These are phyloP conservation scores for Linum trigynum DNA, from an alignment of 345 rosid genomes.

Conservation along the genomic window DNA sequence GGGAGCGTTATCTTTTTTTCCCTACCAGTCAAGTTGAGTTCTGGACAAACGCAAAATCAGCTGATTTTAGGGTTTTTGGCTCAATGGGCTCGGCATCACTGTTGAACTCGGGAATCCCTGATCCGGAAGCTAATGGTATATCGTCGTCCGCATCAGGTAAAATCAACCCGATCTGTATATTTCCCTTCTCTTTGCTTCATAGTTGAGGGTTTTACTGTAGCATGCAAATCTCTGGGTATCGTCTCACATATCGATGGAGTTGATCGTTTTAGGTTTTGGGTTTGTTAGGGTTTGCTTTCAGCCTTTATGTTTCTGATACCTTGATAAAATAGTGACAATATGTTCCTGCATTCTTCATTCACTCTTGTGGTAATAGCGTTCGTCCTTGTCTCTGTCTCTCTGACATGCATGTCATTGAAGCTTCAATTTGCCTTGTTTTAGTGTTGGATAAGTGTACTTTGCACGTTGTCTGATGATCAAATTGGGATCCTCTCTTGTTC, in stretches of 20 bases:
- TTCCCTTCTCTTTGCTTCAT: not conserved
- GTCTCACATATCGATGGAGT: not conserved
- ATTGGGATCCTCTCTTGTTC: not conserved
- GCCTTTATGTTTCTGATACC: too few species aligned
- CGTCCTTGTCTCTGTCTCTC: too few species aligned
- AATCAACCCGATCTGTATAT: not conserved
- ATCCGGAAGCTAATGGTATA: not conserved
- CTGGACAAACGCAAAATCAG: not conserved
- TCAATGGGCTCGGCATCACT: not conserved
- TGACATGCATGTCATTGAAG: not conserved
- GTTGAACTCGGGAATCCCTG: not conserved
- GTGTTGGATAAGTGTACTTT: not conserved
- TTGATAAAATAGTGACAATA: too few species aligned
- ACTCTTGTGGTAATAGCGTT: too few species aligned
- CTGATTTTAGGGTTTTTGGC: not conserved
- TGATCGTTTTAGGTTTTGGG: not conserved
- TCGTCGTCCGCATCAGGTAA: not conserved
- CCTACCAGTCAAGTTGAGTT: not conserved
- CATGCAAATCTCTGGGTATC: not conserved
- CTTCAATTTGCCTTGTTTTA: not conserved
- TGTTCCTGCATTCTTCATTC: too few species aligned
- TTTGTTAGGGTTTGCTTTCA: too few species aligned
- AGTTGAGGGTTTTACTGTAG: not conserved
- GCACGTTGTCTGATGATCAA: too few species aligned
- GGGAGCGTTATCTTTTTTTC: not conserved